Percentiles rank a stretch among this genome's conserved stretches.
Conservation (phyloP, 768 basidiomycete genomes). For the Leccinellum rugosiceps region DNA sequence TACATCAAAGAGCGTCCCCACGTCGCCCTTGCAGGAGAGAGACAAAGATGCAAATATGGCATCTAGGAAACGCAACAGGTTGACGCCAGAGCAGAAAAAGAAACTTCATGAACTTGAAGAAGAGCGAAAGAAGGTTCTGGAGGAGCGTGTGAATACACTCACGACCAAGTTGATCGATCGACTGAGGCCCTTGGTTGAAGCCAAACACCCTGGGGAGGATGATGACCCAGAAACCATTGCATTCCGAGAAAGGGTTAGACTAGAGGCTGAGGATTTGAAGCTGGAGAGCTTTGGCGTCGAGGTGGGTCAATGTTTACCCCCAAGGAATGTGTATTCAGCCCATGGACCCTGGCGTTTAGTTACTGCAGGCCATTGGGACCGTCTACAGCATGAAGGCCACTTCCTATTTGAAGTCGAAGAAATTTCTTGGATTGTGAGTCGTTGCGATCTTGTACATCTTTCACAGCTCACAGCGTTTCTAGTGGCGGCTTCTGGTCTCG, state of each 20-base stretch:
- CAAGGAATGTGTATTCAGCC: constrained; percentile 3
- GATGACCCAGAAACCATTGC: constrained; percentile 79
- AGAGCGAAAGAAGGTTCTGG: constrained; percentile 76
- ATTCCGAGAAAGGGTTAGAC: constrained; percentile 73
- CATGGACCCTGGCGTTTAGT: constrained; percentile 35
- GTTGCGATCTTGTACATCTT: constrained; percentile 3
- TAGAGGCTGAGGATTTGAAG: constrained; percentile 93
- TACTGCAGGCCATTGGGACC: constrained; percentile 85
- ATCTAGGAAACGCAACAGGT: constrained; percentile 42
- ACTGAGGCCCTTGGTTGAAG: constrained; percentile 87
- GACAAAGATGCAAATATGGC: constrained; percentile 36
- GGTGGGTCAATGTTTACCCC: constrained; percentile 41
- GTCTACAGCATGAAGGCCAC: constrained; percentile 94
- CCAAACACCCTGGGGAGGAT: constrained; percentile 74
- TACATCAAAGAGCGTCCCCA: constrained; percentile 23
- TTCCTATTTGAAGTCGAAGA: constrained; percentile 86
- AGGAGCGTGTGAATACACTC: constrained; percentile 70
- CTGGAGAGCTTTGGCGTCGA: constrained; percentile 97
- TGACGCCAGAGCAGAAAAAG: constrained; percentile 80
- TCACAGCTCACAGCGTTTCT: constrained; percentile 8
- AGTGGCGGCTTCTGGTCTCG: constrained; percentile 91
- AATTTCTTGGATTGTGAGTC: constrained; percentile 84
- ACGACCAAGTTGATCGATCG: constrained; percentile 80
- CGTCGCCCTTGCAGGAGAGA: constrained; percentile 29
- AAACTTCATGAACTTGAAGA: constrained; percentile 80